Conservation (phyloP, 2,329 filamentous ascomycete genomes). For the Colletotrichum sp. region DNA sequence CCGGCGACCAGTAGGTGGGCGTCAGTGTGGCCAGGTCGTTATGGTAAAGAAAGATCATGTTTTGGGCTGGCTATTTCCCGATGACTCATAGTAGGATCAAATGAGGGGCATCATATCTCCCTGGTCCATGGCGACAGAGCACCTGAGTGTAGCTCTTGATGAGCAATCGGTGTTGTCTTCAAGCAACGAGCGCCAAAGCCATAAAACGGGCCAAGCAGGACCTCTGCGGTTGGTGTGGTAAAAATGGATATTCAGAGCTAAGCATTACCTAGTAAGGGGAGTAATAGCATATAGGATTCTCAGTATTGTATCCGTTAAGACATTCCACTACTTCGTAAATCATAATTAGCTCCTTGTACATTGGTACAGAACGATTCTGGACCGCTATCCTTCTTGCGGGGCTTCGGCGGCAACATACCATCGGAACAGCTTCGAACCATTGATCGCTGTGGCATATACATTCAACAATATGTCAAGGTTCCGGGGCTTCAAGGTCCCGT, state of each 20-base stretch:
- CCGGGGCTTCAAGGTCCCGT: background rate
- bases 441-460: background rate
- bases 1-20: background rate
- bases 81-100: background rate
- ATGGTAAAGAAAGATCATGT: background rate
- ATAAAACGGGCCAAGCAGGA: background rate
- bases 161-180: background rate
- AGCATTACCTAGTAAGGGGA: background rate
- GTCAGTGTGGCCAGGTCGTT: background rate
- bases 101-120: background rate
- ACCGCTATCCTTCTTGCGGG: background rate
- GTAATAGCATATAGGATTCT: background rate
- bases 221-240: background rate
- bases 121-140: background rate
- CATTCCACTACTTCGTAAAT: background rate
- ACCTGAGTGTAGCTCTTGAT: background rate
- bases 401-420: background rate
- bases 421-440: background rate
- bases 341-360: background rate
- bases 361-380: background rate
- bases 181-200: background rate
- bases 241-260: background rate
- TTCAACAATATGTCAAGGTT: background rate
- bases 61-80: background rate
- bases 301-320: background rate